Percentiles rank a stretch among this genome's conserved stretches.
phyloP scores from a whole-genome alignment of 257 asterid genomes.

The Rubia yunnanensis region DNA sequence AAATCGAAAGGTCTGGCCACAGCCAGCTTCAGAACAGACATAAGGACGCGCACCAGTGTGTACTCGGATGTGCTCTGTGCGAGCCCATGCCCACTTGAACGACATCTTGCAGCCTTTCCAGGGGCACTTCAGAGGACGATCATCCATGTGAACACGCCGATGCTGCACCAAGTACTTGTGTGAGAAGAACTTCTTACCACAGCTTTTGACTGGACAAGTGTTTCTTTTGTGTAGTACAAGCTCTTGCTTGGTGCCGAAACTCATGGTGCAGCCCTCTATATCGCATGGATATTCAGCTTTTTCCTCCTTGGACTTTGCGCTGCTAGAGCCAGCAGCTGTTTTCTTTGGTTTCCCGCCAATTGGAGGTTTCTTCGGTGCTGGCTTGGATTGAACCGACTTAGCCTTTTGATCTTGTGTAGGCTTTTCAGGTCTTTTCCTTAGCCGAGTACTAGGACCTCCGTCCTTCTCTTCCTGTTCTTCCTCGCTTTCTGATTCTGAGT shows the following conservation, averaged over 20 bases:
- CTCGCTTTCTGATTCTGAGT: background rate
- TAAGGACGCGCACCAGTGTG: constrained; percentile 98
- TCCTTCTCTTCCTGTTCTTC: constrained; percentile 31
- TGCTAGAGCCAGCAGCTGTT: constrained; percentile 20
- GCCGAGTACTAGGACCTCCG: constrained; percentile 89
- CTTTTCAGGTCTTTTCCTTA: constrained; percentile 55
- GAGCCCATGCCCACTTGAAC: constrained; percentile 99
- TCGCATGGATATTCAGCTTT: constrained; percentile 63
- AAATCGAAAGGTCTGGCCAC: constrained; percentile 91
- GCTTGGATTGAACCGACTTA: constrained; percentile 26
- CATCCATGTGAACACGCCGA: constrained; percentile 91
- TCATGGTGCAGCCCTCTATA: constrained; percentile 85
- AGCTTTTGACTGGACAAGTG: constrained; percentile 83
- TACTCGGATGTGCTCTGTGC: constrained; percentile 93
- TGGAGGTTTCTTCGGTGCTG: constrained; percentile 34
- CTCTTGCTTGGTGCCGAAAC: constrained; percentile 70
- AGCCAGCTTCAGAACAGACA: constrained; percentile 67
- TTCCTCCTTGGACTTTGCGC: constrained; percentile 36
- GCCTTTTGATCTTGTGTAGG: constrained; percentile 30
- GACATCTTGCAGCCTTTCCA: constrained; percentile 99
- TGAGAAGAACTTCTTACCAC: constrained; percentile 91
- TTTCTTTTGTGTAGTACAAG: constrained; percentile 61
- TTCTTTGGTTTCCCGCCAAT: constrained; percentile 32
- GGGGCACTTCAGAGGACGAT: constrained; percentile 96
- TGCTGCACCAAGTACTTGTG: constrained; percentile 97